phyloP scores from a whole-genome alignment of 495 filamentous ascomycete genomes.

The Stereocaulon alpinum region DNA sequence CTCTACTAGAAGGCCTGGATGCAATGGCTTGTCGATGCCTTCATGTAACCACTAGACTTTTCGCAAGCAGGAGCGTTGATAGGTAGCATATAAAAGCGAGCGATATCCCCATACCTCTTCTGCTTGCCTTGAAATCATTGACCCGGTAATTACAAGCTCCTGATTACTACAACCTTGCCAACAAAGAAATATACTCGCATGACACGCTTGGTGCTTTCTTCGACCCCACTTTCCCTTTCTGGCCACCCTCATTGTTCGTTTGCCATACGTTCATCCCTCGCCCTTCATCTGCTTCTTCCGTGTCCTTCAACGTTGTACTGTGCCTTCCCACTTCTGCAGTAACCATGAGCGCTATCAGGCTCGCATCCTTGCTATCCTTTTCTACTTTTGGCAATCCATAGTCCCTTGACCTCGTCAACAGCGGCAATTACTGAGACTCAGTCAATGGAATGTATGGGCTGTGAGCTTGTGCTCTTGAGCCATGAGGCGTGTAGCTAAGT shows the following conservation, averaged over 20 bases:
- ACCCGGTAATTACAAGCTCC: no score
- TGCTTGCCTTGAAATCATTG: background rate
- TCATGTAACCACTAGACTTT: slow-evolving; percentile 13
- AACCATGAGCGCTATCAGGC: background rate
- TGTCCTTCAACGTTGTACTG: background rate
- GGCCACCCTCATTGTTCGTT: background rate
- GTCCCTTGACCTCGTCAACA: background rate
- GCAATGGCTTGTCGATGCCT: slow-evolving; percentile 1
- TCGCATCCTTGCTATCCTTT: background rate
- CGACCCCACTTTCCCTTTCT: background rate
- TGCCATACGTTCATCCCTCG: background rate
- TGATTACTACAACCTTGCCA: no score
- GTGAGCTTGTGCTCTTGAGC: background rate
- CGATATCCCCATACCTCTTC: slow-evolving; percentile 1
- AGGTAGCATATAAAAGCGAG: slow-evolving; percentile 11
- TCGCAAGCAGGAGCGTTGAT: slow-evolving; percentile 13
- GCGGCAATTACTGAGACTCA: background rate
- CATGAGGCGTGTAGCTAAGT: background rate
- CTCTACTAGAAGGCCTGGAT: background rate
- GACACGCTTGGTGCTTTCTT: background rate
- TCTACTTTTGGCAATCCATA: background rate
- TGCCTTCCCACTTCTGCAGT: no score
- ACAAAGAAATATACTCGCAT: no score
- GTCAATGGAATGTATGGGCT: background rate
- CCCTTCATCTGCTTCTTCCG: background rate